phyloP scores from a whole-genome alignment of 805 yeast genomes.

The Saturnispora quitensis region DNA sequence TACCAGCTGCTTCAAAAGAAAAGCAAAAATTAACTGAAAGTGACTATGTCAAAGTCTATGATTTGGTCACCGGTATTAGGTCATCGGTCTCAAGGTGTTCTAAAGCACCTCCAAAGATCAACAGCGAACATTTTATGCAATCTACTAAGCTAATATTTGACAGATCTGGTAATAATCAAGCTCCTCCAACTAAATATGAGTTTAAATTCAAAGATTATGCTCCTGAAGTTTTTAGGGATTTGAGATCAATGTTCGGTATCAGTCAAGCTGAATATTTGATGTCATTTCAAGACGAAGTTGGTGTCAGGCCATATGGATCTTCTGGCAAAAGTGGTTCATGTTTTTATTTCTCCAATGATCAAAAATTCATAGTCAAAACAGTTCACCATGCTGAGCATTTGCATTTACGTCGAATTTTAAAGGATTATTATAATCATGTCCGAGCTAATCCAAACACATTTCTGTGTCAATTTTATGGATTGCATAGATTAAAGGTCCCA shows the following conservation, averaged over 20 bases:
- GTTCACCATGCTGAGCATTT: conserved; percentile 90
- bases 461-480: conserved; percentile 91
- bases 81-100: conserved; percentile 92
- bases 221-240: conserved; percentile 87
- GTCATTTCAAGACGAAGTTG: conserved; percentile 86
- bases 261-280: conserved; percentile 95
- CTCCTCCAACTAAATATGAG: conserved; percentile 91
- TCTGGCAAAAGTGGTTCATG: conserved; percentile 97
- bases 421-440: conserved; percentile 74
- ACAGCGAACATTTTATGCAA: conserved; percentile 58
- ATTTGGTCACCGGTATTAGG: conserved; percentile 94
- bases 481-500: conserved; percentile 89
- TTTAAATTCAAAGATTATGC: conserved; percentile 95
- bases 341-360: conserved; percentile 91
- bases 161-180: conserved; percentile 74
- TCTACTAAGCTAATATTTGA: conserved; percentile 82
- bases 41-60: conserved; percentile 88
- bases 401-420: conserved; percentile 63
- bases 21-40: conserved; percentile 48
- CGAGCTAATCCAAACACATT: conserved; percentile 79
- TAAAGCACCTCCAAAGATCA: conserved; percentile 67
- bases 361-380: conserved; percentile 89
- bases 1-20: conserved; percentile 21
- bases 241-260: conserved; percentile 69
- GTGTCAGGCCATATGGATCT: conserved; percentile 83